Conservation (phyloP, 2,329 filamentous ascomycete species). For the Xylaria hypoxylon region DNA sequence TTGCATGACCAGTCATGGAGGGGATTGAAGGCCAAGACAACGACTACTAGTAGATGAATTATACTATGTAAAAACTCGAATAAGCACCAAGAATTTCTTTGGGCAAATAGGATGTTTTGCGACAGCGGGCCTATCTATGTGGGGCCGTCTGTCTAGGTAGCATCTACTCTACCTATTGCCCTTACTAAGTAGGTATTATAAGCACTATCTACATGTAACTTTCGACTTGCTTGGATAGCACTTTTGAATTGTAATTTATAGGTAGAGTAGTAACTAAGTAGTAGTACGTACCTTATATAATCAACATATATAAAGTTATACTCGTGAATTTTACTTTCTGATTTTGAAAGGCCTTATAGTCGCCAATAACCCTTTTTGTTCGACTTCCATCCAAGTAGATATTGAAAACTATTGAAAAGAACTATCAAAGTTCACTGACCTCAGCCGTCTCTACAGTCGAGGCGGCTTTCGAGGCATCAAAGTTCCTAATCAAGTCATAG, state of each 20-base stretch:
- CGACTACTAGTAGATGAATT: not conserved
- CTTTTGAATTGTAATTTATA: too few relatives aligned
- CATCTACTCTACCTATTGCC: too few relatives aligned
- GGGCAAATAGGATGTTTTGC: conserved; percentile 16
- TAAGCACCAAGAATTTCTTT: conserved; percentile 21
- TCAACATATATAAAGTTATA: too few relatives aligned
- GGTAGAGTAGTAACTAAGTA: too few relatives aligned
- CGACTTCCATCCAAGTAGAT: not conserved
- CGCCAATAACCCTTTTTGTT: not conserved
- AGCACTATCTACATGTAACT: too few relatives aligned
- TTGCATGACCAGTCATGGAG: conserved; percentile 21
- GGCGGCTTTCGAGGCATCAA: conserved; percentile 48
- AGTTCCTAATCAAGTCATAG: conserved; percentile 54
- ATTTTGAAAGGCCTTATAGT: too few relatives aligned
- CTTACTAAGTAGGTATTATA: too few relatives aligned
- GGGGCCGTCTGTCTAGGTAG: too few relatives aligned
- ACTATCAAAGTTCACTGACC: conserved; percentile 41
- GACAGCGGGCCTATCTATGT: conserved; percentile 11
- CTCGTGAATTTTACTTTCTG: too few relatives aligned
- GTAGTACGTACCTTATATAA: too few relatives aligned
- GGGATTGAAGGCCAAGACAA: conserved; percentile 1
- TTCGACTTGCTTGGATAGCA: too few relatives aligned
- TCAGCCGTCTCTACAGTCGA: conserved; percentile 20
- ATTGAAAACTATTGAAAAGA: not conserved
- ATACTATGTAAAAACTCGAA: not conserved